phyloP scores from a whole-genome alignment of 2,329 filamentous ascomycete species.

The Tetracladium maxilliforme region DNA sequence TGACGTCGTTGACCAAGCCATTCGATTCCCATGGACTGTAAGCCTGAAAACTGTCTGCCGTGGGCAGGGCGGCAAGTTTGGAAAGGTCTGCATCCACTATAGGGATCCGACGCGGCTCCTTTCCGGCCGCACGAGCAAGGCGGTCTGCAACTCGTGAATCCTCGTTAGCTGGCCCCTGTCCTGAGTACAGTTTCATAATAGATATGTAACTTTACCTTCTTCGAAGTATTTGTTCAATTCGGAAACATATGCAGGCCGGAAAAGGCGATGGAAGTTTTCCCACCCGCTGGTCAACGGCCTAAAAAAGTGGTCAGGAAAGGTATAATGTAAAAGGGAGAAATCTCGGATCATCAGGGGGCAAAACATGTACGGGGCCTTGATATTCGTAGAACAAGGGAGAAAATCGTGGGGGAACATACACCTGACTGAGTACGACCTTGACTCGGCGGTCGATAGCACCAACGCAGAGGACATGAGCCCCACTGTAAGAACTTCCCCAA shows the following conservation, averaged over 20 bases:
- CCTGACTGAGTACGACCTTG: slow-evolving; percentile 21
- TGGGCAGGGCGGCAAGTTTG: slow-evolving; percentile 15
- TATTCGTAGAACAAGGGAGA: not conserved
- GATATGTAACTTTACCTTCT: slow-evolving; percentile 7
- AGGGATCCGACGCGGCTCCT: slow-evolving; percentile 13
- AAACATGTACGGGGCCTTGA: no score
- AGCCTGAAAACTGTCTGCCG: slow-evolving; percentile 18
- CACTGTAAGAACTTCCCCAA: slow-evolving; percentile 20
- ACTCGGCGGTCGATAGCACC: slow-evolving; percentile 21
- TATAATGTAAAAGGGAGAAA: no score
- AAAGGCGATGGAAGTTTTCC: slow-evolving; percentile 16
- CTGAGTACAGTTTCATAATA: slow-evolving; percentile 4
- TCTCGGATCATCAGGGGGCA: no score
- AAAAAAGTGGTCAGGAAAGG: no score
- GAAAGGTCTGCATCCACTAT: slow-evolving; percentile 16
- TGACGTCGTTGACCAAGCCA: slow-evolving; percentile 22
- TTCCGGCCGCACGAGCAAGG: slow-evolving; percentile 14
- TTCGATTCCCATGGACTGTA: slow-evolving; percentile 14
- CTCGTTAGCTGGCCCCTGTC: not conserved
- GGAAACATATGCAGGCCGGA: slow-evolving; percentile 13
- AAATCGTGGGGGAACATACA: slow-evolving; percentile 2
- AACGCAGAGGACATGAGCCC: slow-evolving; percentile 21
- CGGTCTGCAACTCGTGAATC: slow-evolving; percentile 11
- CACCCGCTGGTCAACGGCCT: slow-evolving; percentile 18
- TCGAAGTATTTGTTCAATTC: slow-evolving; percentile 6